phyloP scores from a whole-genome alignment of 768 basidiomycete species.

The Macrolepiota dolichaula region DNA sequence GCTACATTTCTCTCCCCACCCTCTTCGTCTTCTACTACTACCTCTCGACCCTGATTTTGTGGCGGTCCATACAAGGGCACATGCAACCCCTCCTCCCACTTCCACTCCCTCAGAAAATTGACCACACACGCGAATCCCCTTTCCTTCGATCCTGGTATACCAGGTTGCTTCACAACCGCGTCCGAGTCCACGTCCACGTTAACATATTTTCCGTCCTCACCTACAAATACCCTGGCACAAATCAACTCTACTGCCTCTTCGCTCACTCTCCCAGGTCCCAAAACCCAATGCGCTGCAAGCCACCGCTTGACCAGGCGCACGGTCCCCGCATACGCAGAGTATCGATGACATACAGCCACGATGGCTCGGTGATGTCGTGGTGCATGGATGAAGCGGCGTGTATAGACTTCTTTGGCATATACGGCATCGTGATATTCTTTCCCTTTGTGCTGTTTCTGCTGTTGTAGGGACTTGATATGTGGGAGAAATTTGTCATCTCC shows the following conservation, averaged over 20 bases:
- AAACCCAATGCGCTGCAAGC: constrained; percentile 87
- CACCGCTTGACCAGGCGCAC: constrained; percentile 90
- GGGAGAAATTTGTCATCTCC: constrained; percentile 37
- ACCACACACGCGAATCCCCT: constrained; percentile 77
- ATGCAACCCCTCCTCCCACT: constrained; percentile 70
- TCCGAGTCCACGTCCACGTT: constrained; percentile 27
- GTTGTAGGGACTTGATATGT: constrained; percentile 32
- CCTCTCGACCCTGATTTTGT: background rate
- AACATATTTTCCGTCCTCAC: constrained; percentile 33
- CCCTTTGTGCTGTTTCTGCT: constrained; percentile 35
- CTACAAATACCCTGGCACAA: constrained; percentile 75
- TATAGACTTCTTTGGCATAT: constrained; percentile 56
- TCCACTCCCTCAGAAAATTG: constrained; percentile 76
- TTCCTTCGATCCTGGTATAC: constrained; percentile 72
- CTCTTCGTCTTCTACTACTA: constrained; percentile 22
- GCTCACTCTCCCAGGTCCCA: constrained; percentile 59
- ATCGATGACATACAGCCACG: constrained; percentile 74
- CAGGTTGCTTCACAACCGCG: constrained; percentile 28
- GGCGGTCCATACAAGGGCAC: constrained; percentile 64
- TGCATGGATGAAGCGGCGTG: constrained; percentile 70
- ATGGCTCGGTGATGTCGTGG: constrained; percentile 87
- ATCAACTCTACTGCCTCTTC: constrained; percentile 84
- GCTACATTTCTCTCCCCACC: constrained; percentile 17
- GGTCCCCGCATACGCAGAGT: constrained; percentile 77
- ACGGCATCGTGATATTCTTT: constrained; percentile 54